A percentile compares a stretch with the other conserved stretches of the same genome.
phyloP scores from a whole-genome alignment of 495 filamentous ascomycete genomes.

The Lasiosphaeriaceae sp. region DNA sequence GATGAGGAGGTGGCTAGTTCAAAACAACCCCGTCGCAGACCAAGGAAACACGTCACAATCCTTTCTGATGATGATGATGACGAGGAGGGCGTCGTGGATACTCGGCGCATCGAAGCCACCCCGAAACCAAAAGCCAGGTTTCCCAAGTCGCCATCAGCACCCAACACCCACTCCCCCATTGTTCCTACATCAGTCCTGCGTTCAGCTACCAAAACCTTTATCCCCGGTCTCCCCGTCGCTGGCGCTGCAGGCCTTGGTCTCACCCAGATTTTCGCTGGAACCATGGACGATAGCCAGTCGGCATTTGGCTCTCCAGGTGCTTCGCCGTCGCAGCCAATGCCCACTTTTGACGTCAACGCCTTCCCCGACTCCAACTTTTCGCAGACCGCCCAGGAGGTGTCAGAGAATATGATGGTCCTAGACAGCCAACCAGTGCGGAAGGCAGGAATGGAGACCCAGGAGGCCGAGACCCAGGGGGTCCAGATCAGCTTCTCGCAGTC shows the following conservation, averaged over 20 bases:
- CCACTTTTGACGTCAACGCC: slow-evolving; percentile 24
- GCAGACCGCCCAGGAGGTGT: slow-evolving; percentile 44
- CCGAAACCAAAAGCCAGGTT: slow-evolving; percentile 34
- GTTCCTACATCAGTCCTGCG: slow-evolving; percentile 52
- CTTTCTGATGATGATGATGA: slow-evolving; percentile 66
- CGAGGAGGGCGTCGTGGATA: slow-evolving; percentile 47
- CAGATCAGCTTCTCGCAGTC: slow-evolving; percentile 51
- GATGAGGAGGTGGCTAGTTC: slow-evolving; percentile 39
- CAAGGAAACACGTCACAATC: slow-evolving; percentile 43
- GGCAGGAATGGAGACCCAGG: slow-evolving; percentile 30
- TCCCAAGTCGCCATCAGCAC: slow-evolving; percentile 33
- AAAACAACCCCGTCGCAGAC: slow-evolving; percentile 30
- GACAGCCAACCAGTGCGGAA: slow-evolving; percentile 53
- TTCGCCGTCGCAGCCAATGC: slow-evolving; percentile 37
- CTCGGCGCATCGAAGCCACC: slow-evolving; percentile 46
- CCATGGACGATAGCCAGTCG: slow-evolving; percentile 65
- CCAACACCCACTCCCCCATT: slow-evolving; percentile 36
- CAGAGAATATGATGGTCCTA: slow-evolving; percentile 53
- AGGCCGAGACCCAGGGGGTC: slow-evolving; percentile 43
- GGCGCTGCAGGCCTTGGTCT: slow-evolving; percentile 65
- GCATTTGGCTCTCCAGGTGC: slow-evolving; percentile 18
- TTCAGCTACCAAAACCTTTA: slow-evolving; percentile 55
- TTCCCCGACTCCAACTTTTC: slow-evolving; percentile 50
- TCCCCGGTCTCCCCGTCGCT: slow-evolving; percentile 54
- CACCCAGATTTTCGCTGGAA: slow-evolving; percentile 91